Conservation (phyloP, 1,139 yeast species). For the Blastobotrys persicus region DNA sequence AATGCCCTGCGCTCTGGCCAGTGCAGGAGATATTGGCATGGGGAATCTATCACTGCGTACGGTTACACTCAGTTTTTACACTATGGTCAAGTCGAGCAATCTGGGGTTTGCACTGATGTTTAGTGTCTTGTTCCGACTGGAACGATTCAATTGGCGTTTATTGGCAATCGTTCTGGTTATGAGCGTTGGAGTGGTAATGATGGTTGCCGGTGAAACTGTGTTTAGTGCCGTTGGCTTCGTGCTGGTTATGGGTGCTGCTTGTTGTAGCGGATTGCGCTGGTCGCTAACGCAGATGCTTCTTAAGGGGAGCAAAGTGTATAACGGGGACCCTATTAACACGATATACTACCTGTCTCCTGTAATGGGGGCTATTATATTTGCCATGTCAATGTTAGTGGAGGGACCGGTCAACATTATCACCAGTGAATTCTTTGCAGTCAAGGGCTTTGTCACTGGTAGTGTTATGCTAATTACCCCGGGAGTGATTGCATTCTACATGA, state of each 20-base stretch:
- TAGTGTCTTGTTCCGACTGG: slow-evolving; percentile 77
- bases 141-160: slow-evolving; percentile 64
- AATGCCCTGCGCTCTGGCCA: slow-evolving; percentile 81
- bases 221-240: slow-evolving; percentile 55
- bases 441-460: slow-evolving; percentile 56
- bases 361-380: slow-evolving; percentile 62
- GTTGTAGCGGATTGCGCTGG: slow-evolving; percentile 91
- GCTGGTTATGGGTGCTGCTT: slow-evolving; percentile 72
- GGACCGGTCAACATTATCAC: slow-evolving; percentile 54
- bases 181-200: slow-evolving; percentile 79
- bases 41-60: slow-evolving; percentile 80
- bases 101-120: slow-evolving; percentile 84
- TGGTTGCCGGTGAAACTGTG: slow-evolving; percentile 63
- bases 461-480: slow-evolving; percentile 75
- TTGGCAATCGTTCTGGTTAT: slow-evolving; percentile 68
- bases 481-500: slow-evolving; percentile 82
- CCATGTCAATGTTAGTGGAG: slow-evolving; percentile 63
- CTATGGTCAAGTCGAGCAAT: slow-evolving; percentile 88
- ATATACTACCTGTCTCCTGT: slow-evolving; percentile 82
- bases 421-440: slow-evolving; percentile 61
- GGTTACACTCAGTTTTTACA: slow-evolving; percentile 79
- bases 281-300: slow-evolving; percentile 83
- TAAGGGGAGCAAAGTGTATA: slow-evolving; percentile 34
- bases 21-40: slow-evolving; percentile 91
- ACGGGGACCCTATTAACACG: slow-evolving; percentile 61